phyloP scores from a whole-genome alignment of 768 basidiomycete genomes.

The Kwoniella sp. region DNA sequence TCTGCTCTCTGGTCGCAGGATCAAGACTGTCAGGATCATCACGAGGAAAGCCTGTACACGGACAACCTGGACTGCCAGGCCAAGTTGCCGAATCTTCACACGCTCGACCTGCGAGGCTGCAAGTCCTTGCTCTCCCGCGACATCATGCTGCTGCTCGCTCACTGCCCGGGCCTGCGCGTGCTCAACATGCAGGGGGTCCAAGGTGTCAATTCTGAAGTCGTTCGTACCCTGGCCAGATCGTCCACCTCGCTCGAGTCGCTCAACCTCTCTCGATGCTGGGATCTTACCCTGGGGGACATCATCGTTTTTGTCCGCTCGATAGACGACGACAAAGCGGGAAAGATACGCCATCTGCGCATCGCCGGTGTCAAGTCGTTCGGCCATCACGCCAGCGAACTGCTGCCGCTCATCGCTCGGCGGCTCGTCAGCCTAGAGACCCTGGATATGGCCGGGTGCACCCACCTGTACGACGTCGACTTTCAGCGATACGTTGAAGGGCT shows the following conservation, averaged over 20 bases:
- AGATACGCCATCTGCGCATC: constrained; percentile 63
- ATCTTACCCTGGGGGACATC: constrained; percentile 56
- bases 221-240: constrained; percentile 61
- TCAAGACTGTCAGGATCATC: not conserved
- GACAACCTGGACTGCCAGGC: not conserved
- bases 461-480: constrained; percentile 59
- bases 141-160: constrained; percentile 65
- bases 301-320: constrained; percentile 48
- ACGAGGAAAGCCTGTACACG: not conserved
- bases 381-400: constrained; percentile 57
- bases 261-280: constrained; percentile 67
- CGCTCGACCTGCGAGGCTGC: constrained; percentile 71
- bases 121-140: constrained; percentile 61
- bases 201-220: constrained; percentile 69
- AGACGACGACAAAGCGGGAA: constrained; percentile 50
- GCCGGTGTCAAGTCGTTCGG: constrained; percentile 60
- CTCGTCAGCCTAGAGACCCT: constrained; percentile 71
- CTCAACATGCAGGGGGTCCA: constrained; percentile 66
- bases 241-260: constrained; percentile 60
- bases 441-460: constrained; percentile 69
- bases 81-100: constrained; percentile 64
- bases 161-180: constrained; percentile 59
- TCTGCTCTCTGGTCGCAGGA: constrained; percentile 1
- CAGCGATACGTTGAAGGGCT: constrained; percentile 52
- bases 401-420: constrained; percentile 64